A percentile compares a stretch with the other conserved stretches of the same genome.
These are phyloP conservation scores for Kwoniella europaea DNA, from an alignment of 768 basidiomycete species.

Conservation along the genomic window DNA sequence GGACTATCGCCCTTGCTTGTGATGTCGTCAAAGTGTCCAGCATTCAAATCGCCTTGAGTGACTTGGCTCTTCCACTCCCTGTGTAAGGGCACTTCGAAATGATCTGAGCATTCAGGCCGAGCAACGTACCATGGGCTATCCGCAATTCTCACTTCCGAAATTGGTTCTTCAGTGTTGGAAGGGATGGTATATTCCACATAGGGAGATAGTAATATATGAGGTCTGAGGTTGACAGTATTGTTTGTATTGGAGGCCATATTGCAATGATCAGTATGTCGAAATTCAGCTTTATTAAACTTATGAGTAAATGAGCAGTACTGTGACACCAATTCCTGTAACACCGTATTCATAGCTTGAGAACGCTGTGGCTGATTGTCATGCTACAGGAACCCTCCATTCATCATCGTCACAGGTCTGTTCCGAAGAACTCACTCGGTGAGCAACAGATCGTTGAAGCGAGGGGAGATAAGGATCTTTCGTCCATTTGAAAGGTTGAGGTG, in stretches of 20 bases:
- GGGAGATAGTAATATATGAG: background rate
- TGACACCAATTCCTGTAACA: too few species aligned
- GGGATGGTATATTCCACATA: background rate
- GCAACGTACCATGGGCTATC: background rate
- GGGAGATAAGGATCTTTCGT: too few species aligned
- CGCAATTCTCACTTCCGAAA: background rate
- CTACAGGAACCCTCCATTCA: too few species aligned
- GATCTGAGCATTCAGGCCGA: background rate
- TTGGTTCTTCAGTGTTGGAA: background rate
- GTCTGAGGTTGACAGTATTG: background rate
- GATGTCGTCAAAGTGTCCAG: background rate
- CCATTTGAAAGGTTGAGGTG: too few species aligned
- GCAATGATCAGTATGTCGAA: too few species aligned
- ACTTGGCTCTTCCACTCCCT: background rate
- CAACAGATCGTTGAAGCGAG: too few species aligned
- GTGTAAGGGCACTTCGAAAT: background rate
- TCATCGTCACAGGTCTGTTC: too few species aligned
- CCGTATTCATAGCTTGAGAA: background rate
- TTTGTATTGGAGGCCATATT: background rate
- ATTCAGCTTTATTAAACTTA: too few species aligned
- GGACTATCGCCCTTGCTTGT: background rate
- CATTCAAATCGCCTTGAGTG: background rate
- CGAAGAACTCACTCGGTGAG: background rate
- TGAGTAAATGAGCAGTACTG: too few species aligned
- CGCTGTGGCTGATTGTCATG: too few species aligned